These are phyloP conservation scores for Platismatia glauca DNA, from an alignment of 495 filamentous ascomycete genomes.

Conservation along the genomic window DNA sequence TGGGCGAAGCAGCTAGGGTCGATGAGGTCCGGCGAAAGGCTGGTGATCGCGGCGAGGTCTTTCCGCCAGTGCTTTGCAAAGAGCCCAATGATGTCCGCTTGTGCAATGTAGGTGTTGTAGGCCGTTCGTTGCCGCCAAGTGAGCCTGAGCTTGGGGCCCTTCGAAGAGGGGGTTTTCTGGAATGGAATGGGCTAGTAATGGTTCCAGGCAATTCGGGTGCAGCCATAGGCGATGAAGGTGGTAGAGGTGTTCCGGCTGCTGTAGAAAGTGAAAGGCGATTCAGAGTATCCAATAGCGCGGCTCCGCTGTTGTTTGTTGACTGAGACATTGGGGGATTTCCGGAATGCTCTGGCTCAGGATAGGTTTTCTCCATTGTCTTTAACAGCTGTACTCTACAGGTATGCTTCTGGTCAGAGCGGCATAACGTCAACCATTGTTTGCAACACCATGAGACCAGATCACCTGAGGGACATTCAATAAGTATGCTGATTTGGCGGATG, in stretches of 20 bases:
- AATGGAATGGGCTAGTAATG: conserved; percentile 28
- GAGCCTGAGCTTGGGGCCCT: conserved; percentile 45
- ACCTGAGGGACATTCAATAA: neutral
- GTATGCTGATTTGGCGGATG: neutral
- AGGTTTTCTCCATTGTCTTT: too few species aligned
- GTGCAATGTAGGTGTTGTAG: conserved; percentile 36
- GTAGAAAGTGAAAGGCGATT: conserved; percentile 40
- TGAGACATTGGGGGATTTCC: neutral
- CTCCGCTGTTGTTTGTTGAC: conserved; percentile 24
- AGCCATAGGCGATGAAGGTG: conserved; percentile 36
- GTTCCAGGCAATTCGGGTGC: conserved; percentile 17
- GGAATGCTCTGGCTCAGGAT: neutral
- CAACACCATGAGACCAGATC: neutral
- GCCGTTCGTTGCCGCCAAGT: conserved; percentile 40
- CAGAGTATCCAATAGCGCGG: conserved; percentile 35
- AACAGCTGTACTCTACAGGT: neutral
- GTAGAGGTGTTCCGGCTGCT: conserved; percentile 36
- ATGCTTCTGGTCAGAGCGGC: conserved; percentile 2
- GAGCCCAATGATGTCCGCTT: conserved; percentile 40
- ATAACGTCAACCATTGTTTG: neutral
- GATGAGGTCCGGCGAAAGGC: conserved; percentile 41
- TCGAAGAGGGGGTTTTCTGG: conserved; percentile 35
- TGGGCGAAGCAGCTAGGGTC: conserved; percentile 35
- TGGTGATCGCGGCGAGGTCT: conserved; percentile 31
- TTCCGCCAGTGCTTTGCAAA: conserved; percentile 32